These are phyloP conservation scores for Leccinum fallax DNA, from an alignment of 1,284 basidiomycete genomes.

Conservation along the genomic window DNA sequence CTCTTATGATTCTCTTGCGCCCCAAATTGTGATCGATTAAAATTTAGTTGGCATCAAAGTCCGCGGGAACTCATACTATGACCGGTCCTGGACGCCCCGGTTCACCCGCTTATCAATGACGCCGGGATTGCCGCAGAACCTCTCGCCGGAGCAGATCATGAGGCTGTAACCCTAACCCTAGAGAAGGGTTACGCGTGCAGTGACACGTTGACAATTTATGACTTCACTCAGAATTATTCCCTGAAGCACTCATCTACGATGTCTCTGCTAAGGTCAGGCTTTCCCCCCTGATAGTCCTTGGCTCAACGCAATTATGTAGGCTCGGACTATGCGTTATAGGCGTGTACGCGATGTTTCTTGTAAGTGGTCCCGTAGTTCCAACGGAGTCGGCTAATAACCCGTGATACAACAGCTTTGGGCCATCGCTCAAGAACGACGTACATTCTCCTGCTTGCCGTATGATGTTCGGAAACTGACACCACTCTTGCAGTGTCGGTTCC, in stretches of 20 bases:
- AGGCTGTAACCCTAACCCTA: slow-evolving; percentile 26
- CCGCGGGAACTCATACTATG: too few relatives aligned
- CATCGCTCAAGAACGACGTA: slow-evolving; percentile 88
- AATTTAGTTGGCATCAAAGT: neutral
- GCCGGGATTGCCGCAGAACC: too few relatives aligned
- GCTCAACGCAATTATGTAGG: slow-evolving; percentile 37
- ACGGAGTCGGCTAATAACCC: slow-evolving; percentile 3
- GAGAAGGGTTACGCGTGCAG: slow-evolving; percentile 18
- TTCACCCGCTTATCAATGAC: neutral
- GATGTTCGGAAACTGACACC: slow-evolving; percentile 11
- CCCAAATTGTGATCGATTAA: too few relatives aligned
- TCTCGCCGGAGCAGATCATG: too few relatives aligned
- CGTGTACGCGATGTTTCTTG: slow-evolving; percentile 81
- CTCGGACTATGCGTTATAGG: slow-evolving; percentile 66
- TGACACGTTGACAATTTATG: slow-evolving; percentile 32
- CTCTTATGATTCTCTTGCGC: too few relatives aligned
- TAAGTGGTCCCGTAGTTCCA: slow-evolving; percentile 37
- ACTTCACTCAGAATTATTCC: neutral
- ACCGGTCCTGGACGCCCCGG: too few relatives aligned
- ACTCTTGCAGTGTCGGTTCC: slow-evolving; percentile 73
- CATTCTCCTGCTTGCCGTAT: slow-evolving; percentile 31
- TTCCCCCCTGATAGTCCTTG: neutral
- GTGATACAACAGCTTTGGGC: slow-evolving; percentile 65
- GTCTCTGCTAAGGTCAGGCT: slow-evolving; percentile 32
- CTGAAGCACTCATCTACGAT: slow-evolving; percentile 13